These are phyloP conservation scores for Schoenoplectus tabernaemontani DNA, from an alignment of 202 grass and related monocot species.

Conservation along the genomic window DNA sequence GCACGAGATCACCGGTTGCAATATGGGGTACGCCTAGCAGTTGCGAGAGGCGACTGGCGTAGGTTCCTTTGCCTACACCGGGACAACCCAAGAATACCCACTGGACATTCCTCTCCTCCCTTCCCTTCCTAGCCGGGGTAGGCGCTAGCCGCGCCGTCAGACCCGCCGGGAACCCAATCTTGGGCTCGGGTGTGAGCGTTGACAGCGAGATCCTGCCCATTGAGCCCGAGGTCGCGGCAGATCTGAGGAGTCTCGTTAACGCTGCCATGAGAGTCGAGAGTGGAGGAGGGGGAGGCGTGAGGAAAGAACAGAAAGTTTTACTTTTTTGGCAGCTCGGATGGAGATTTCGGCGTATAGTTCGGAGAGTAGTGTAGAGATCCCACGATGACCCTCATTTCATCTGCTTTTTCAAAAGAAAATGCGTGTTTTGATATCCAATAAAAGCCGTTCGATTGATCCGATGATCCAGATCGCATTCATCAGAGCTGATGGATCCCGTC, in stretches of 20 bases:
- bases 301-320: background rate
- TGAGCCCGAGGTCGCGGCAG: constrained; percentile 12
- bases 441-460: background rate
- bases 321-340: background rate
- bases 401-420: background rate
- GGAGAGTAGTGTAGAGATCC: background rate
- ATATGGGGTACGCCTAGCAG: constrained; percentile 70
- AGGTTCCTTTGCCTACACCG: constrained; percentile 74
- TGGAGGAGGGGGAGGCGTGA: background rate
- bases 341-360: constrained; percentile 8
- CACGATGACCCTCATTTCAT: background rate
- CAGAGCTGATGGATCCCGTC: background rate
- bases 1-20: constrained; percentile 68
- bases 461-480: background rate
- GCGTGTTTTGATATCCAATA: background rate
- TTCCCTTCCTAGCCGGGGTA: constrained; percentile 10
- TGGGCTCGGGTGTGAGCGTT: constrained; percentile 27
- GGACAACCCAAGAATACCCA: constrained; percentile 84
- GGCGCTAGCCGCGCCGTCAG: constrained; percentile 24
- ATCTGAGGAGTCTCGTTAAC: constrained; percentile 43
- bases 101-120: constrained; percentile 56
- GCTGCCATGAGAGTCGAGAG: constrained; percentile 41
- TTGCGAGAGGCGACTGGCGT: constrained; percentile 63
- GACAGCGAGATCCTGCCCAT: constrained; percentile 38
- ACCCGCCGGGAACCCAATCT: background rate